These are phyloP conservation scores for Senna tora DNA, from an alignment of 306 rosid genomes.

Conservation along the genomic window DNA sequence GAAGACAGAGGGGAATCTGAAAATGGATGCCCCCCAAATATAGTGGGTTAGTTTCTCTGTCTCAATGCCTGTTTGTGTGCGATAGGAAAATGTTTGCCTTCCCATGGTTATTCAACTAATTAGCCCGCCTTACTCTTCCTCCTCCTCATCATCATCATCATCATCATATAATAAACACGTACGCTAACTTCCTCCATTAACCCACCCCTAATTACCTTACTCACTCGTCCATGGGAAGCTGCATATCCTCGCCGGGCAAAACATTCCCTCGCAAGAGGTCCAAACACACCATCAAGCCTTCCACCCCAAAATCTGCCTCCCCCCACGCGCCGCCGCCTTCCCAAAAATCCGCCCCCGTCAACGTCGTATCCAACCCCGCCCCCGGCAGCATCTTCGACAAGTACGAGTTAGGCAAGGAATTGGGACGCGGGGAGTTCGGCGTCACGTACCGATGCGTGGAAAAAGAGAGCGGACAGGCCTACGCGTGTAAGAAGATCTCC, in stretches of 20 bases:
- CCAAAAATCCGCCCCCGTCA: conserved; percentile 28
- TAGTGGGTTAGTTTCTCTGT: conserved; percentile 23
- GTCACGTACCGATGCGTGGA: conserved; percentile 63
- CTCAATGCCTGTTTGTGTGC: conserved; percentile 3
- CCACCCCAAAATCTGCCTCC: background rate
- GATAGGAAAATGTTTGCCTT: conserved; percentile 18
- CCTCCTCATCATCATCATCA: background rate
- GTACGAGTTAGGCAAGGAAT: conserved; percentile 67
- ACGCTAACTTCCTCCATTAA: background rate
- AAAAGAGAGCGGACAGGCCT: conserved; percentile 43
- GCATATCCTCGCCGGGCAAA: conserved; percentile 62
- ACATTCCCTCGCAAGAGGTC: conserved; percentile 30
- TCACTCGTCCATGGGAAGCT: conserved; percentile 91
- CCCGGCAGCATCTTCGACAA: conserved; percentile 52
- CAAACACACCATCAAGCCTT: conserved; percentile 23
- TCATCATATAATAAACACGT: no score
- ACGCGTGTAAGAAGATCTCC: conserved; percentile 78
- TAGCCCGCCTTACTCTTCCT: background rate
- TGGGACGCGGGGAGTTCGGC: conserved; percentile 90
- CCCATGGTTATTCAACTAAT: conserved; percentile 55
- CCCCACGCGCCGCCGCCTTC: background rate
- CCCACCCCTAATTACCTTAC: background rate
- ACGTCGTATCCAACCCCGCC: conserved; percentile 53
- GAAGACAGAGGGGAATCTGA: conserved; percentile 17
- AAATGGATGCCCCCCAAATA: conserved; percentile 38